These are phyloP conservation scores for Peltaster fructicola DNA, from an alignment of 2,329 filamentous ascomycete genomes.

Conservation along the genomic window DNA sequence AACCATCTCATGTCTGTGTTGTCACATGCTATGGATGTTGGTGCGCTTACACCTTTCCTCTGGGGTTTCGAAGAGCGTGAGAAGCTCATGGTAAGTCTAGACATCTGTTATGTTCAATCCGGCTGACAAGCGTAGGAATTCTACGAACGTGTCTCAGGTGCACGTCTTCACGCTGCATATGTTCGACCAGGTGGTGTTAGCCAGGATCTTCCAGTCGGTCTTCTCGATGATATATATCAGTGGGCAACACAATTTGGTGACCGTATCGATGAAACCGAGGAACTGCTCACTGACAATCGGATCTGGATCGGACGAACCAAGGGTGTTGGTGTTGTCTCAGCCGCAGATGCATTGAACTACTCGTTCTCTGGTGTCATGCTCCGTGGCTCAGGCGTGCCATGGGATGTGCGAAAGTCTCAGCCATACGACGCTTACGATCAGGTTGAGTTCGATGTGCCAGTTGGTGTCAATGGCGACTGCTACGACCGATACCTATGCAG, in stretches of 20 bases:
- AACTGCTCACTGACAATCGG: conserved; percentile 96
- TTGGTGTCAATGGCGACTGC: conserved; percentile 93
- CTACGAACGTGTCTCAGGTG: conserved; percentile 96
- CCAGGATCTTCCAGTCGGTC: conserved; percentile 81
- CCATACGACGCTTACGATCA: conserved; percentile 96
- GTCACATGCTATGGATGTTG: conserved; percentile 97
- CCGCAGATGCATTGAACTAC: conserved; percentile 89
- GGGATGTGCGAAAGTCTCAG: conserved; percentile 90
- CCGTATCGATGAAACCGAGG: conserved; percentile 95
- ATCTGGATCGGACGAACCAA: conserved; percentile 95
- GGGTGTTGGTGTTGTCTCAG: conserved; percentile 78
- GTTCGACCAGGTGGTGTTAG: conserved; percentile 91
- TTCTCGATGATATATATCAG: conserved; percentile 97
- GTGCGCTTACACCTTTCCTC: conserved; percentile 91
- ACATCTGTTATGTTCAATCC: conserved; percentile 2
- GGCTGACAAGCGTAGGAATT: conserved; percentile 55
- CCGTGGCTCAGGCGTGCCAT: conserved; percentile 86
- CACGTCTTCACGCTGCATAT: conserved; percentile 92
- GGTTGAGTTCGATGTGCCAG: conserved; percentile 95
- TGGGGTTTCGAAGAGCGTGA: conserved; percentile 99
- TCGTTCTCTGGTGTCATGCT: conserved; percentile 97
- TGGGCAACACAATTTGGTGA: conserved; percentile 99
- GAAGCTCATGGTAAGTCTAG: conserved; percentile 77
- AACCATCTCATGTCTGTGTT: conserved; percentile 98
- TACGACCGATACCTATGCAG: conserved; percentile 98